These are phyloP conservation scores for Pharus latifolius DNA, from an alignment of 176 grass and related monocot species.

Conservation along the genomic window DNA sequence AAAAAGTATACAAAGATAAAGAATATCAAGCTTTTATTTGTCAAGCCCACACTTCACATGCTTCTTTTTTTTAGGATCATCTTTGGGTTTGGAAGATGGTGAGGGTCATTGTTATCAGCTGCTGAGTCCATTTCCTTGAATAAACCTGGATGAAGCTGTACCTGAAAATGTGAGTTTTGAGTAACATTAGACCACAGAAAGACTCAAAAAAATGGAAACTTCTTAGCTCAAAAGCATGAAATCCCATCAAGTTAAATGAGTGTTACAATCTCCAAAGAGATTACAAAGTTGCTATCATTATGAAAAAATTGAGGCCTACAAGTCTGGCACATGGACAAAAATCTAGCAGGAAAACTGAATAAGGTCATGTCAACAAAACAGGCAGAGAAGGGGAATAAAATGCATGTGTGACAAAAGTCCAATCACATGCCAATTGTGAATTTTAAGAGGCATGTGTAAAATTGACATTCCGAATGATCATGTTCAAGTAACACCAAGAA, in stretches of 20 bases:
- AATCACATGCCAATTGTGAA: too few relatives aligned
- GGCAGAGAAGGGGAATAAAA: too few relatives aligned
- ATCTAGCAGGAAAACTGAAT: too few relatives aligned
- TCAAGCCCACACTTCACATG: not conserved
- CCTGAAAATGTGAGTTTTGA: slow-evolving; percentile 38
- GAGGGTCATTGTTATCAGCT: slow-evolving; percentile 18
- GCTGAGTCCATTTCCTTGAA: slow-evolving; percentile 8
- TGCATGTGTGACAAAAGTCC: too few relatives aligned
- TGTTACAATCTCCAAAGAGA: not conserved
- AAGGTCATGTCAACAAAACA: too few relatives aligned
- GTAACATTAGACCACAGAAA: not conserved
- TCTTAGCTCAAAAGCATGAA: not conserved
- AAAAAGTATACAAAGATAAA: slow-evolving; percentile 26
- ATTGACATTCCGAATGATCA: too few relatives aligned
- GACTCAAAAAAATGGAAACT: not conserved
- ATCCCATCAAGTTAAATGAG: not conserved
- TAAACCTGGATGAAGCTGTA: slow-evolving; percentile 38
- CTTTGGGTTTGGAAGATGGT: slow-evolving; percentile 44
- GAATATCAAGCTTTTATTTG: not conserved
- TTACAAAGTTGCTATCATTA: not conserved
- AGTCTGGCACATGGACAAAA: too few relatives aligned
- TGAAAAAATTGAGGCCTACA: too few relatives aligned
- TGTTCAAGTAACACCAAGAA: too few relatives aligned
- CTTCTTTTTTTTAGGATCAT: slow-evolving; percentile 51
- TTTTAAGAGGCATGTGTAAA: too few relatives aligned